Evolutionary conservation across 176 grass and related monocot species (phyloP), one percentile per base, ranked within the genome.

Genomic region (Oryza australiensis): DNA sequence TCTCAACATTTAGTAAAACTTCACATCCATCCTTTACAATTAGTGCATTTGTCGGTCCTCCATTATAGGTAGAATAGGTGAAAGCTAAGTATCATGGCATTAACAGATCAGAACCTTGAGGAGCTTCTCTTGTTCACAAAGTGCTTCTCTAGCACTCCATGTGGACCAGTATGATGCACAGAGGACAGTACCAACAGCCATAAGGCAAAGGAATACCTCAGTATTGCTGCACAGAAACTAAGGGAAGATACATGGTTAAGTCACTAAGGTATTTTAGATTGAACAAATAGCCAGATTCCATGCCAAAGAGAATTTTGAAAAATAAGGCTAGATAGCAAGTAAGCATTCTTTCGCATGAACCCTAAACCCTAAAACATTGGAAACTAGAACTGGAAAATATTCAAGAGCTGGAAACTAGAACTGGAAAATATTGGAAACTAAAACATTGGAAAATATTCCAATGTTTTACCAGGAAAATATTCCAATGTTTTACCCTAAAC

Each of bases 191-290:
- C 95, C 95, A 55, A 98, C 87, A 64, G 95, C 95, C 95, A 98
- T 98, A 68, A 98, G 88, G 92, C 95, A 98, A 14, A 98, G 92
- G 87, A 98, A 98, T 2, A 94, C 95, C 82, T 98, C 95, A 98
- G 72, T 98, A 98, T 13, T 94, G 70, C 84, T 93, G 88, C 65
- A 94, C 90, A 70, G 90, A 83, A 78, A 98, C 92, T 98, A 87
- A 46, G 62, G 32, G 26, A 78, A 85, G 30, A 82, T 42, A 70
- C 26, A 43, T 80, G 45, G 69, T 27, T 83, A 83, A 86, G 37
- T 40, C 62, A 78, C 41, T 38, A 30, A 40, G 42, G 28, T 67
- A 84, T 62, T 80, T 72, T 64, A 30, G 48, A n/a, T n/a, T n/a
- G n/a, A 48, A 84, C 23, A 76, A 13, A 35, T 35, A 86, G 74